phyloP scores from a whole-genome alignment of 306 rosid species.

The Citrullus amarus region DNA sequence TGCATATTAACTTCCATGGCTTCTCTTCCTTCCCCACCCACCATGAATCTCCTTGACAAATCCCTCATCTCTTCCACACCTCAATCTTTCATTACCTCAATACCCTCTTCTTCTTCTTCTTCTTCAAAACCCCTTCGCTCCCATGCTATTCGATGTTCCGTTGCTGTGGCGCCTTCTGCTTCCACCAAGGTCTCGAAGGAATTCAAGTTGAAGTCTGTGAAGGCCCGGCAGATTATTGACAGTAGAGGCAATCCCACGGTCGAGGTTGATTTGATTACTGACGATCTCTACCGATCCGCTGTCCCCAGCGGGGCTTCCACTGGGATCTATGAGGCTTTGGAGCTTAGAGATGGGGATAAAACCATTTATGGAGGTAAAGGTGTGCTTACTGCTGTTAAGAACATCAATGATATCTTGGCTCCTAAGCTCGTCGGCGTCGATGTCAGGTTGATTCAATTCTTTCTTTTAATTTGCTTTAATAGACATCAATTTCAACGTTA shows the following conservation, averaged over 20 bases:
- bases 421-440: conserved; percentile 82
- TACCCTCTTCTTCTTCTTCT: conserved; percentile 12
- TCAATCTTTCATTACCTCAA: conserved; percentile 1
- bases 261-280: conserved; percentile 87
- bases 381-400: conserved; percentile 70
- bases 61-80: conserved; percentile 29
- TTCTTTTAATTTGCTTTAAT: background rate
- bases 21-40: conserved; percentile 27
- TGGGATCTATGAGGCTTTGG: conserved; percentile 94
- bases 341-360: conserved; percentile 85
- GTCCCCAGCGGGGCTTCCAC: conserved; percentile 98
- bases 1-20: conserved; percentile 23
- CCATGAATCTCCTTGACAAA: conserved; percentile 31
- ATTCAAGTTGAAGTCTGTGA: conserved; percentile 48
- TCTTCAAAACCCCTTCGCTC: conserved; percentile 1
- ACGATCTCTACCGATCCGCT: conserved; percentile 78
- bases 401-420: conserved; percentile 64
- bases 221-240: conserved; percentile 90
- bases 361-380: conserved; percentile 87
- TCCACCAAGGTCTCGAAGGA: conserved; percentile 23
- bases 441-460: conserved; percentile 38
- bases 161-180: conserved; percentile 27
- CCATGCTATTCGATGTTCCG: conserved; percentile 34
- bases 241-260: conserved; percentile 96
- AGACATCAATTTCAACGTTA: background rate